These are phyloP conservation scores for Carex parvula DNA, from an alignment of 176 grass and related monocot species.

Conservation along the genomic window DNA sequence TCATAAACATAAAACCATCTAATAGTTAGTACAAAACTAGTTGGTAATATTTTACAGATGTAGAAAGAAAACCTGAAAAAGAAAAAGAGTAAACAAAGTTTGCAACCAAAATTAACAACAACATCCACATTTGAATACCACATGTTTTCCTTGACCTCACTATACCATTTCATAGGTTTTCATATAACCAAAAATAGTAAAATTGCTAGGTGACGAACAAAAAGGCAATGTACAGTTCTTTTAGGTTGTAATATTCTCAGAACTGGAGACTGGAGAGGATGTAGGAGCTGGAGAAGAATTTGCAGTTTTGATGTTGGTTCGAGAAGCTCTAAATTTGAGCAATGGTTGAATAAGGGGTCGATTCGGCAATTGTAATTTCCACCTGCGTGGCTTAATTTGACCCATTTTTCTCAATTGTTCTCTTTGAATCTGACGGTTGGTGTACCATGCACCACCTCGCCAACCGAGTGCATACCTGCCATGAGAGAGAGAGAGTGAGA, in stretches of 20 bases:
- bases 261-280: background rate
- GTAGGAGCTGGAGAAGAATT: slow-evolving; percentile 13
- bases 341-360: slow-evolving; percentile 22
- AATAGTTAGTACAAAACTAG: background rate
- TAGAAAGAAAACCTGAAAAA: background rate
- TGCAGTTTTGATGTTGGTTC: slow-evolving; percentile 16
- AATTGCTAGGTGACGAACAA: background rate
- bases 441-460: slow-evolving; percentile 76
- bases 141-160: background rate
- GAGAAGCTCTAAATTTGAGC: slow-evolving; percentile 25
- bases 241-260: slow-evolving; percentile 20
- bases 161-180: background rate
- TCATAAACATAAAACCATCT: background rate
- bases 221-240: background rate
- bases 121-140: background rate
- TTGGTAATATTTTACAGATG: background rate
- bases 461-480: slow-evolving; percentile 75
- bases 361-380: slow-evolving; percentile 33
- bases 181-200: background rate
- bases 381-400: slow-evolving; percentile 61
- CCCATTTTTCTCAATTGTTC: slow-evolving; percentile 78
- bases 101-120: background rate
- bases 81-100: background rate
- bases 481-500: background rate
- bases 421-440: slow-evolving; percentile 44